Evolutionary conservation across 1,284 basidiomycete species (phyloP).

Genomic region (Boletus hoseneyae): DNA sequence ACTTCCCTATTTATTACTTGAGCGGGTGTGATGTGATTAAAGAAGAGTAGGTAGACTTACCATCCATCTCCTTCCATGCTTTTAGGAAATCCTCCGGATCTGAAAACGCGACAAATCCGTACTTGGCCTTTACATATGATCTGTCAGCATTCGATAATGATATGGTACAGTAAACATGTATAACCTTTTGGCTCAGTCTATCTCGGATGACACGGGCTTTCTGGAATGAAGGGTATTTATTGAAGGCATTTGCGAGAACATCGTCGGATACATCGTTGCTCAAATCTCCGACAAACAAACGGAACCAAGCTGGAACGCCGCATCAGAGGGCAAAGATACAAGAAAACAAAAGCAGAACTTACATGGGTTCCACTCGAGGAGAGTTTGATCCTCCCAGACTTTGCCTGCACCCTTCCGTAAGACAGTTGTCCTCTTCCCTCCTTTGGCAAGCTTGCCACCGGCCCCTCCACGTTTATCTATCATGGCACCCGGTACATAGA

Average conservation of each 20-base stretch:
- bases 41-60: conserved; percentile 42
- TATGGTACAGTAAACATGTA: conserved; percentile 3
- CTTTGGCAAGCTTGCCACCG: conserved; percentile 81
- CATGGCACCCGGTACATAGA: conserved; percentile 85
- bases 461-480: conserved; percentile 82
- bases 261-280: conserved; percentile 99
- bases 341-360: conserved; percentile 33
- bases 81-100: conserved; percentile 98
- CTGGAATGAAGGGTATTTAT: conserved; percentile 87
- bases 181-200: conserved; percentile 82
- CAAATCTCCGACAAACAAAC: conserved; percentile 96
- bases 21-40: conserved; percentile 6
- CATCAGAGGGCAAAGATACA: not conserved
- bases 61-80: conserved; percentile 99
- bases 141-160: not conserved
- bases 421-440: conserved; percentile 92
- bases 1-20: conserved; percentile 68
- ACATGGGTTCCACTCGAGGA: conserved; percentile 98
- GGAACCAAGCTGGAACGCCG: conserved; percentile 79
- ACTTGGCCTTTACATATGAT: conserved; percentile 71
- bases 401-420: conserved; percentile 93
- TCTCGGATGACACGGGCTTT: conserved; percentile 96
- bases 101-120: conserved; percentile 96
- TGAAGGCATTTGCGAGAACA: conserved; percentile 88
- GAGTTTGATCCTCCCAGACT: conserved; percentile 96